Conservation (phyloP, 2,329 filamentous ascomycete genomes). For the Venturiaceae sp. region DNA sequence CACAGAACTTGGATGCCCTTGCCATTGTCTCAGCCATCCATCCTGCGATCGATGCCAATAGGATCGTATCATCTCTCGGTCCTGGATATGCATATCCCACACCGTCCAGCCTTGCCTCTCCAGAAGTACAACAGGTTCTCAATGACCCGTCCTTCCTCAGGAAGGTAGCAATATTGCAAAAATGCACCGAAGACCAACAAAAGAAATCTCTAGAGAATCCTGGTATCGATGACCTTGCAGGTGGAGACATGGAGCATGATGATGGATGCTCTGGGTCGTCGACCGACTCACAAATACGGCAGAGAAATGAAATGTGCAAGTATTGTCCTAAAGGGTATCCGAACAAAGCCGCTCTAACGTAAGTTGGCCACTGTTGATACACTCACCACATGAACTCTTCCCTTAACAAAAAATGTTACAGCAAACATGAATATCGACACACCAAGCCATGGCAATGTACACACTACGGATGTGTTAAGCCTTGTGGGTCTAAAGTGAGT, state of each 20-base stretch:
- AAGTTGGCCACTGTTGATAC: not conserved
- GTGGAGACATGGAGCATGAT: not conserved
- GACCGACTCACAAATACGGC: not conserved
- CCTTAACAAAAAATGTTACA: not conserved
- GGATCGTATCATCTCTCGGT: not conserved
- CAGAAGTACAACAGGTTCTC: not conserved
- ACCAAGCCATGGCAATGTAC: slow-evolving; percentile 5
- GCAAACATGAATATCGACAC: slow-evolving; percentile 5
- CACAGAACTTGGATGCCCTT: not conserved
- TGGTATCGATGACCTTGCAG: not conserved
- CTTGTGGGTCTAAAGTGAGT: slow-evolving; percentile 5
- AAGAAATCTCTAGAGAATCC: not conserved
- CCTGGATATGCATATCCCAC: not conserved
- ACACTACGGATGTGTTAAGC: not conserved
- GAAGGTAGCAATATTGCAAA: not conserved
- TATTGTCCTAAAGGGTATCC: not conserved
- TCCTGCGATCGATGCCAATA: not conserved
- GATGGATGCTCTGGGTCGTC: not conserved
- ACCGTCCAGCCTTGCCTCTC: not conserved
- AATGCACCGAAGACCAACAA: not conserved
- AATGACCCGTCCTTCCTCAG: not conserved
- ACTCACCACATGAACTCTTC: not conserved
- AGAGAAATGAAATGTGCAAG: not conserved
- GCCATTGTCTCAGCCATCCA: not conserved
- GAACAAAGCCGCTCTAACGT: not conserved